Base-by-base conservation (phyloP, 371 early-diverging fungal genomes). In the Rhizopus sp. region DNA sequence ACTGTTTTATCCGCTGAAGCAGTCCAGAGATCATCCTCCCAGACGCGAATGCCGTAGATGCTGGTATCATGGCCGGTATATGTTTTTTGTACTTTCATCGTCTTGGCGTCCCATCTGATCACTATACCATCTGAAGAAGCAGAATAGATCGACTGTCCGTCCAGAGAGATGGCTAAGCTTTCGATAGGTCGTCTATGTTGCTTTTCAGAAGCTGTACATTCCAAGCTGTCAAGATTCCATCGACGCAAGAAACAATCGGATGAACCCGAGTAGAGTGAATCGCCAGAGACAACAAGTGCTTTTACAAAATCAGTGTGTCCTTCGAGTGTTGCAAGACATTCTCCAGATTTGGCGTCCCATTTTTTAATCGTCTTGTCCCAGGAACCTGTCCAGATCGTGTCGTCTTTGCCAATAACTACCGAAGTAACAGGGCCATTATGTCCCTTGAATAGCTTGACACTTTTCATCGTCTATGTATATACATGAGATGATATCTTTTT, bases 401-500 rank as follows among this genome's bases (percentile, higher is more conserved):
- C 50, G 13, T 80, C 64, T 30, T 72, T 62, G 39, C 82, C 79
- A 13, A 81, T 61, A 0, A 75, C 83, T 2, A 91, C 48, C 34
- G 78, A 79, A 6, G 93, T 93, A 33, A 93, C 93, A 13, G 94
- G 94, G 5, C 93, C 94, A 10, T 70, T 58, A 63, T 94, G 94
- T 12, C 93, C 94, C 50, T 82, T 83, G 63, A 82, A 93, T 0
- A 81, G 15, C 52, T 75, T 80, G 17, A 77, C 66, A 5, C 80
- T 59, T 42, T 86, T 89, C 3, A 87, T 84, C 6, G 87, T 84
- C 91, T 88, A 66, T 4, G 5, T 13, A 49, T 1, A 35, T 12
- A 9, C 10, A 34, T 23, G 15, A 30, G 35, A 23, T 1, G 4
- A 9, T 32, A 39, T 44, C 0, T n/a, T 5, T n/a, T 8, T 55